Base-by-base conservation (phyloP, 352 stramenopile species). In the Phytophthora sansomeana region DNA sequence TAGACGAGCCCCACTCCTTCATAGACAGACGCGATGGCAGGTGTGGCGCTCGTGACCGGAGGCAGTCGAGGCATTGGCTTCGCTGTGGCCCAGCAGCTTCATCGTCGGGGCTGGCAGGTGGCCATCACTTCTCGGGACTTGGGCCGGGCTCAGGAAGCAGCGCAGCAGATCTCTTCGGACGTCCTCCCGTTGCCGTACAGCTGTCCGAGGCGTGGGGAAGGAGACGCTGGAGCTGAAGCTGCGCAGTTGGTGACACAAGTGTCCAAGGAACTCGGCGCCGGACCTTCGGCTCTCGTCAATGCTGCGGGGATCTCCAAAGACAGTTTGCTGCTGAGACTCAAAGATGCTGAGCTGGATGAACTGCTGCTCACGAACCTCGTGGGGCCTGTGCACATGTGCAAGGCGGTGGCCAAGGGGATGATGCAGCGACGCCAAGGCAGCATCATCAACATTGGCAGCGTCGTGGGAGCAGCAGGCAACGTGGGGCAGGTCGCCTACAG, bases 361-460 rank as follows among this genome's bases (percentile, higher is more conserved):
- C 63, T 92, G 26, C 62, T 96, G 56, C 53, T 83, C 13, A 93
- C 88, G 24, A 96, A 96, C 65, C 73, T 96, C 9, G 76, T 92
- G 19, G 88, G 77, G 1, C 85, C 85, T 10, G 67, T 96, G 33
- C 77, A 90, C 30, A 78, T 94, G 76, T 83, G 67, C 64, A 92
- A 92, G 58, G 86, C 85, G 1, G 85, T 88, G 33, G 85, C 78
- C 19, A 92, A 85, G 72, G 67, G 70, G 61, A 96, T 96, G 86
- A 74, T 96, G 68, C 77, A 91, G 71, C 74, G 83, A n/a, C 81
- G 83, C 16, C 51, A 67, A 32, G 83, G 83, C 42, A 85, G 74
- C 42, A 92, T 97, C 64, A 72, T 97, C n/a, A 90, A 81, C 42
- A 90, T 97, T 36, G 90, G 90, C 5, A 95, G 85, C 58, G 85